Base-by-base conservation (phyloP, 2,329 filamentous ascomycete genomes). In the Magnaporthales sp. region DNA sequence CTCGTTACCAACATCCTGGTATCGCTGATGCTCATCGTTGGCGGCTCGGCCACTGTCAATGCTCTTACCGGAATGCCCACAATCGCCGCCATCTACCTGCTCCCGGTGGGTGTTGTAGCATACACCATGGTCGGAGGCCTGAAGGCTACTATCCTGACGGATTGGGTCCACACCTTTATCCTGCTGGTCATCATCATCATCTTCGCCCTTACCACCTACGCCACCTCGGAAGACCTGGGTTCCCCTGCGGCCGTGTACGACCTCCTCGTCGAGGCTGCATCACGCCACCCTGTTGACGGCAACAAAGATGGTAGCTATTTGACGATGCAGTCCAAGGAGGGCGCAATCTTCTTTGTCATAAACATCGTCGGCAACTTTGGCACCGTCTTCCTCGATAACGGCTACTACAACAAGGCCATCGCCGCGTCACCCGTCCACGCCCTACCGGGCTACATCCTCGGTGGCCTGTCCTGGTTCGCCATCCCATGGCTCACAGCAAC, bases 371-470 rank as follows among this genome's bases (percentile, higher is more conserved):
- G 91, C 58, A 93, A 93, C 77, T 95, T 94, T 68, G 89, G 84
- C 67, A 93, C 91, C 1, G 91, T 96, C 4, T 96, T 96, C 80
- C 83, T 92, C 61, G 92, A 96, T 74, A 93, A 93, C 70, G 89
- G 90, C 19, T 96, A 96, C 80, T 96, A 93, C 79, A 95, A 96
- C 83, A 96, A 96, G 77, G 93, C 92, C 15, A 96, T 97, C 72
- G 92, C 93, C 9, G 92, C 93, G 0, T 90, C 88, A 27, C 92
- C 92, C 0, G 90, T 94, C 0, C 88, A 94, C 68, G 93, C 93
- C 0, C 85, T 97, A 2, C 93, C 93, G 0, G 93, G 93, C 22
- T 97, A 97, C 74, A 89, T 97, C 66, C 85, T 94, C 69, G 93
- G 93, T 4, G 93, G 93, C 27, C 83, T 96, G 1, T 89, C 86